A percentile compares a stretch with the other conserved stretches of the same genome.
Conservation (phyloP, 2,329 filamentous ascomycete genomes). For the Diaporthe capsici region DNA sequence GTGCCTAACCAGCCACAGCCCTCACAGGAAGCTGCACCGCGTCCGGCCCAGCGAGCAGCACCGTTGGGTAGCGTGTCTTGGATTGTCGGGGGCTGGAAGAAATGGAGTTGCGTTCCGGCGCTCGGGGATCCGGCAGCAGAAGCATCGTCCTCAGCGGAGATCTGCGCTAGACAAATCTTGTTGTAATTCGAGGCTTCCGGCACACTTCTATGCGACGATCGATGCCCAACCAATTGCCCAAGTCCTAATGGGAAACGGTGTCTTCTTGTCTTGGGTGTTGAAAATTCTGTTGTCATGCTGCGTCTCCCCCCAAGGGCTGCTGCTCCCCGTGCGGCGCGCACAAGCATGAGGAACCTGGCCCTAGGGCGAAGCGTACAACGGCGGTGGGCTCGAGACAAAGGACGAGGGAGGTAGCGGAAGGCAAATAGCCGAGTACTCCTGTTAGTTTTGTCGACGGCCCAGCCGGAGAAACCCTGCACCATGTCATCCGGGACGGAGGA, state of each 20-base stretch:
- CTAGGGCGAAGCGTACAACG: slow-evolving; percentile 35
- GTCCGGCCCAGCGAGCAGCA: slow-evolving; percentile 17
- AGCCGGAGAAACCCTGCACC: slow-evolving; percentile 56
- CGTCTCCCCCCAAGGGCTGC: neutral
- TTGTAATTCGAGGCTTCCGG: slow-evolving; percentile 26
- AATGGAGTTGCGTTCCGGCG: slow-evolving; percentile 31
- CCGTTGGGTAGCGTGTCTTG: slow-evolving; percentile 29
- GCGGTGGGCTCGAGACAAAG: slow-evolving; percentile 41
- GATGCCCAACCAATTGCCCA: slow-evolving; percentile 45
- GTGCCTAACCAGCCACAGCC: slow-evolving; percentile 25
- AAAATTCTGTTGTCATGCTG: slow-evolving; percentile 42
- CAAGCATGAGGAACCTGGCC: slow-evolving; percentile 34
- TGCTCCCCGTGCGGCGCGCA: slow-evolving; percentile 20
- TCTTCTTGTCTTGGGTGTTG: slow-evolving; percentile 42
- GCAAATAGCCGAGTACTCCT: slow-evolving; percentile 43
- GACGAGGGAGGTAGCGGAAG: slow-evolving; percentile 30
- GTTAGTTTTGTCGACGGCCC: slow-evolving; percentile 45
- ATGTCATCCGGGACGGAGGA: slow-evolving; percentile 51
- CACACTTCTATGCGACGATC: slow-evolving; percentile 31
- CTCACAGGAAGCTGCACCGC: slow-evolving; percentile 6
- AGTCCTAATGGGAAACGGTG: slow-evolving; percentile 35
- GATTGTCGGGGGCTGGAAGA: slow-evolving; percentile 36
- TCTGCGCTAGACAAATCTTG: slow-evolving; percentile 32
- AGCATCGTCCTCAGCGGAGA: slow-evolving; percentile 30
- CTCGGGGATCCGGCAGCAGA: slow-evolving; percentile 31